A percentile compares a stretch with the other conserved stretches of the same genome.
phyloP scores from a whole-genome alignment of 345 rosid genomes.

The Heritiera fomes region DNA sequence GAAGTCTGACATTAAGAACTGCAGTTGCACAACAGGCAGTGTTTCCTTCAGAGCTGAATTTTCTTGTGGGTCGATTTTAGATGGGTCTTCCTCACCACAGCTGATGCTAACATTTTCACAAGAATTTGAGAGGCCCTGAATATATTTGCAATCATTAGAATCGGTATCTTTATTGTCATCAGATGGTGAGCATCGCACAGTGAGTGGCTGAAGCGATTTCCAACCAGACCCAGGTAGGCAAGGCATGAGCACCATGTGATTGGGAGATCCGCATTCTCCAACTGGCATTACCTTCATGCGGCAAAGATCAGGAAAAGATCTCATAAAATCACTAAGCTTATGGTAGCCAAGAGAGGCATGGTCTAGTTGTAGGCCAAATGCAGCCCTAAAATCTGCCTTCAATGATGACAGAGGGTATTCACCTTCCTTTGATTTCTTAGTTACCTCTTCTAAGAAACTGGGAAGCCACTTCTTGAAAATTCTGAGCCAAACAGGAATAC shows the following conservation, averaged over 20 bases:
- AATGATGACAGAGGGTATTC: conserved; percentile 80
- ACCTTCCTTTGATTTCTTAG: conserved; percentile 32
- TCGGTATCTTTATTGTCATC: conserved; percentile 18
- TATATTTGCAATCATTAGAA: conserved; percentile 18
- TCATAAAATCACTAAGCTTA: conserved; percentile 76
- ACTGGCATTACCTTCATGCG: conserved; percentile 34
- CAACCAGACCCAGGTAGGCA: conserved; percentile 27
- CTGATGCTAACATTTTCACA: conserved; percentile 24
- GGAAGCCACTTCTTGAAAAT: conserved; percentile 76
- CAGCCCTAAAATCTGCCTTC: conserved; percentile 69
- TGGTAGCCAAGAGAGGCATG: conserved; percentile 74
- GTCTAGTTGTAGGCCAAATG: conserved; percentile 62
- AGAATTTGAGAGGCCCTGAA: conserved; percentile 27
- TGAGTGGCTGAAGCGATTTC: conserved; percentile 31
- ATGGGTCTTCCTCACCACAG: conserved; percentile 13
- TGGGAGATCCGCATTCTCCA: conserved; percentile 45
- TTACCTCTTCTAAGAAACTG: conserved; percentile 38
- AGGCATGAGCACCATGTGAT: conserved; percentile 73
- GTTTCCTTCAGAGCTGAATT: conserved; percentile 18
- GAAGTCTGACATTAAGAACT: conserved; percentile 35
- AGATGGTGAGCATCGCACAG: not conserved
- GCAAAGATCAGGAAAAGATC: conserved; percentile 58
- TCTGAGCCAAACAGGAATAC: conserved; percentile 58
- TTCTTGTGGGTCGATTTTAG: conserved; percentile 9
- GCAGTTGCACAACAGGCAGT: conserved; percentile 5